Evolutionary conservation across 768 basidiomycete species (phyloP).

Genomic region (Termitomyces sp.): DNA sequence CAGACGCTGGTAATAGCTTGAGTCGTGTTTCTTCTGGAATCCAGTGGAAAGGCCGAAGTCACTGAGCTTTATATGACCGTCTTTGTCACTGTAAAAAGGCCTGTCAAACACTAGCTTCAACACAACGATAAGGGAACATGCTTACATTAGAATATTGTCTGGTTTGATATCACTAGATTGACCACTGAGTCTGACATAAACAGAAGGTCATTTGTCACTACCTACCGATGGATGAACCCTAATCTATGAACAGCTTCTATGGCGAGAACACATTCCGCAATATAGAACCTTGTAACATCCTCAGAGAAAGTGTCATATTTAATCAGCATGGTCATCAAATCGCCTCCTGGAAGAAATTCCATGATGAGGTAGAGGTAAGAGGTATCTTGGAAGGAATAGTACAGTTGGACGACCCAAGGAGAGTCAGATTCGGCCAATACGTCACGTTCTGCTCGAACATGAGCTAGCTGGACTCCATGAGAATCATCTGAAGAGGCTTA

Average conservation of each 20-base stretch:
- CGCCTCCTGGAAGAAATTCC: constrained; percentile 98
- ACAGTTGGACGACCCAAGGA: constrained; percentile 94
- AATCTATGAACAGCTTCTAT: constrained; percentile 97
- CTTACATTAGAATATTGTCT: constrained; percentile 75
- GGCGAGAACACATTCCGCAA: constrained; percentile 96
- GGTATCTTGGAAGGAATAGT: constrained; percentile 97
- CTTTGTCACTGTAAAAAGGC: constrained; percentile 56
- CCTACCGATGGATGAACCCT: constrained; percentile 94
- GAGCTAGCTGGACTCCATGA: constrained; percentile 66
- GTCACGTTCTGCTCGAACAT: constrained; percentile 96
- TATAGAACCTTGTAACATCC: constrained; percentile 96
- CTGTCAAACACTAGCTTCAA: not conserved
- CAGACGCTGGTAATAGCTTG: constrained; percentile 87
- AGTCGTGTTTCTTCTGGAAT: constrained; percentile 97
- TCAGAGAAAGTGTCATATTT: constrained; percentile 99
- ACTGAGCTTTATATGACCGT: constrained; percentile 95
- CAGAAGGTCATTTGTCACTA: not conserved
- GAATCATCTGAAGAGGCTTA: not conserved
- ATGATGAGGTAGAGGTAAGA: constrained; percentile 93
- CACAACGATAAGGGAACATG: constrained; percentile 28
- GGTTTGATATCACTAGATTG: constrained; percentile 90
- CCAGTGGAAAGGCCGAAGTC: constrained; percentile 99
- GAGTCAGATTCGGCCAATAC: constrained; percentile 95
- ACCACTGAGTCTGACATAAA: not conserved
- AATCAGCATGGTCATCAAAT: constrained; percentile 99